Conservation (phyloP, 2,329 filamentous ascomycete genomes). For the Pyrenochaeta sp. region DNA sequence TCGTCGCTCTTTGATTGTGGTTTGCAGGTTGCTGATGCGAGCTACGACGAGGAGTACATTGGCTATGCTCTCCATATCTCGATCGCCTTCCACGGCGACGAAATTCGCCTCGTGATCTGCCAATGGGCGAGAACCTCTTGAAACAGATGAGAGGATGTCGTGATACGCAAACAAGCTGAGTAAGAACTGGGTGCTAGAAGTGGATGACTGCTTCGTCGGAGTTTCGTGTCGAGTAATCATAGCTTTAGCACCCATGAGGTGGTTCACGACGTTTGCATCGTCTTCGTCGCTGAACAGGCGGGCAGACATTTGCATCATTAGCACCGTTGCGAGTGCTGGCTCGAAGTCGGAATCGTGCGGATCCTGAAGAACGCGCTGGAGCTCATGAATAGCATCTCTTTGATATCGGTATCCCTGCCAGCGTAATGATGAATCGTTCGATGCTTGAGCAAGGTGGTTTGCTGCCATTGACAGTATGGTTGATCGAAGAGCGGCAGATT, state of each 20-base stretch:
- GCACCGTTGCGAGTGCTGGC: slow-evolving; percentile 36
- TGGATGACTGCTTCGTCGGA: slow-evolving; percentile 11
- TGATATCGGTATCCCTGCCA: slow-evolving; percentile 38
- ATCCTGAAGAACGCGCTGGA: slow-evolving; percentile 34
- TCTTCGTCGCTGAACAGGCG: slow-evolving; percentile 37
- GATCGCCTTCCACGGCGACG: slow-evolving; percentile 30
- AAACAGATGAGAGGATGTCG: slow-evolving; percentile 41
- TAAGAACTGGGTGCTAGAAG: slow-evolving; percentile 35
- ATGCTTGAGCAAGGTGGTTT: slow-evolving; percentile 33
- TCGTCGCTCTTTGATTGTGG: slow-evolving; percentile 24
- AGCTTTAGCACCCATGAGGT: slow-evolving; percentile 39
- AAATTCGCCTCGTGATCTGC: slow-evolving; percentile 29
- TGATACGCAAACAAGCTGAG: slow-evolving; percentile 42
- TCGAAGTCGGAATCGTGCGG: slow-evolving; percentile 26
- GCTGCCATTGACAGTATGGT: slow-evolving; percentile 44
- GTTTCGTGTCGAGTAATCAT: slow-evolving; percentile 31
- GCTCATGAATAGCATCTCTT: slow-evolving; percentile 32
- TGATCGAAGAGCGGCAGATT: slow-evolving; percentile 34
- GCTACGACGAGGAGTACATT: slow-evolving; percentile 34
- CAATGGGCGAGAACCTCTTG: slow-evolving; percentile 33
- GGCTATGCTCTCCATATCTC: slow-evolving; percentile 33
- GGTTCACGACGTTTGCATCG: slow-evolving; percentile 35
- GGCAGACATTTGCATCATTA: slow-evolving; percentile 45
- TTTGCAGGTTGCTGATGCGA: slow-evolving; percentile 34
- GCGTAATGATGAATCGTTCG: slow-evolving; percentile 25